A percentile compares a stretch with the other conserved stretches of the same genome.
Evolutionary conservation across 371 early-diverging fungal species (phyloP).

Genomic region (Apophysomyces sp.): DNA sequence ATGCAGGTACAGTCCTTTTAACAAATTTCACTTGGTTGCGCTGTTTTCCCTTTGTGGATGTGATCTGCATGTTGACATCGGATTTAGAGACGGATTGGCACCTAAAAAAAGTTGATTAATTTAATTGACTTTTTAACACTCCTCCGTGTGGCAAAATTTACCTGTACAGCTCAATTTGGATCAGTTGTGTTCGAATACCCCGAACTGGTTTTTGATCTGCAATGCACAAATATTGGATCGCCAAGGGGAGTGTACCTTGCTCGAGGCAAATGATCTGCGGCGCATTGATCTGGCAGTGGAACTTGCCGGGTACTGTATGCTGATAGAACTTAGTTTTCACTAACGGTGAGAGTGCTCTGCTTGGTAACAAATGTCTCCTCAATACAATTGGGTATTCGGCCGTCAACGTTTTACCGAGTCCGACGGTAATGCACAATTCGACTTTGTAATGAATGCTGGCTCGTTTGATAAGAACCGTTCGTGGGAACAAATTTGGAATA

Average conservation of each 20-base stretch:
- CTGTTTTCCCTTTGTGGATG: background rate
- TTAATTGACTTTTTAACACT: slow-evolving; percentile 1
- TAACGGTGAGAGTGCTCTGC: slow-evolving; percentile 18
- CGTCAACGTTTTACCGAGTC: slow-evolving; percentile 22
- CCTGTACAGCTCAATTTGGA: slow-evolving; percentile 28
- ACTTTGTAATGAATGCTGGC: slow-evolving; percentile 21
- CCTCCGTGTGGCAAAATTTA: slow-evolving; percentile 8
- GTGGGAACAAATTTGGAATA: slow-evolving; percentile 25
- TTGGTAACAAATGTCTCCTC: slow-evolving; percentile 21
- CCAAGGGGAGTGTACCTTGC: slow-evolving; percentile 15
- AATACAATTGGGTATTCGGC: slow-evolving; percentile 21
- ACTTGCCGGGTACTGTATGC: slow-evolving; percentile 26
- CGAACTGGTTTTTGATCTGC: slow-evolving; percentile 30
- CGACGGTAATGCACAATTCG: slow-evolving; percentile 17
- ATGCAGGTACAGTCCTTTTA: slow-evolving; percentile 22
- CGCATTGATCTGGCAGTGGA: slow-evolving; percentile 29
- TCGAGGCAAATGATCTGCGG: slow-evolving; percentile 29
- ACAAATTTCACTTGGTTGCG: slow-evolving; percentile 9
- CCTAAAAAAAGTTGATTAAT: slow-evolving; percentile 3
- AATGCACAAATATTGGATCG: slow-evolving; percentile 26
- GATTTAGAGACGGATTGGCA: slow-evolving; percentile 9
- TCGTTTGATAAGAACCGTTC: slow-evolving; percentile 14
- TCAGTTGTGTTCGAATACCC: slow-evolving; percentile 24
- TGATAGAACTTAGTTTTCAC: slow-evolving; percentile 22
- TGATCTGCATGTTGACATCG: background rate